Base-by-base conservation (phyloP, 129 eudicot genomes). In the Solidago caesia region DNA sequence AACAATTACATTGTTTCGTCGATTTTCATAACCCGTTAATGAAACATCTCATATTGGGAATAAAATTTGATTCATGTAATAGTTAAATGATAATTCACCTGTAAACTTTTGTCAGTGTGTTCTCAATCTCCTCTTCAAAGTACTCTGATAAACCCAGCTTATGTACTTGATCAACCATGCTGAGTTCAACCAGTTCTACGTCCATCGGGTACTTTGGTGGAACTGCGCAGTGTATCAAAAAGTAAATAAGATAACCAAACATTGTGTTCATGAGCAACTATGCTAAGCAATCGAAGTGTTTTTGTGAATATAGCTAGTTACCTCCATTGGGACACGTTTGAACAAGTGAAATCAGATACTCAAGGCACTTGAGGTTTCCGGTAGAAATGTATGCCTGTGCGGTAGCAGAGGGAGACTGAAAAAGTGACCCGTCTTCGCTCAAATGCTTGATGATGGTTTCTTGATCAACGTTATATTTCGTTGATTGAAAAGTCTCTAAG, bases 381-480 rank as follows among this genome's bases (percentile, higher is more conserved):
- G 88, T 87, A 12, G 75, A 44, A 65, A 87, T 64, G 51, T 75
- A 88, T 0, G 87, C 92, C 16, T 53, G 66, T 12, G 87, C 89
- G 1, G 89, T 83, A 78, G 89, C 87, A 5, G 89, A 83, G 39
- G 93, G 93, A 53, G 93, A 88, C 51, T 81, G 81, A 57, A 85
- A 85, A 21, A 85, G 66, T 3, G 89, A 85, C n/a, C 88, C 89
- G 74, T 81, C 86, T 70, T 75, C 75, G 39, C 76, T 79, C 61
- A 82, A 67, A 52, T 82, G 62, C 68, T 71, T 68, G 12, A 57
- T 52, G 2, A 80, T 70, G 15, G 52, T 52, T 57, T 82, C 67
- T 75, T 64, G 33, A 51, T 77, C 79, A 41, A 79, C 61, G 13
- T 80, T n/a, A 64, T 58, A 29, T 11, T 62, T 8, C 2, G 75